These are phyloP conservation scores for Lepidium africanum DNA, from an alignment of 345 rosid species.

Conservation along the genomic window DNA sequence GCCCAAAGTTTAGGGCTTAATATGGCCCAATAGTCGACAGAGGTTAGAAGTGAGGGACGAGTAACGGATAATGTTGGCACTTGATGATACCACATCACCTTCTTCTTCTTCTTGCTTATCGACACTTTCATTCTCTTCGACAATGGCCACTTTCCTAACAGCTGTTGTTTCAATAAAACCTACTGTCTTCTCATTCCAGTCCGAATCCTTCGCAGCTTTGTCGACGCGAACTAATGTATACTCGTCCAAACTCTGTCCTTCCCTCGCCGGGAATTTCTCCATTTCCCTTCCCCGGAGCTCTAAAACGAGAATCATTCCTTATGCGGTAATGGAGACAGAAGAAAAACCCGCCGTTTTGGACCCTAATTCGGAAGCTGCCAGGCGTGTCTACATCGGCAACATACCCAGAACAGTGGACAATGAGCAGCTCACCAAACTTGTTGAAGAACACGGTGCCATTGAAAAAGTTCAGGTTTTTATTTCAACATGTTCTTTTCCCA, in stretches of 20 bases:
- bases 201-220: constrained; percentile 5
- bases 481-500: neutral
- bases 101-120: neutral
- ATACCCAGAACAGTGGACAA: constrained; percentile 58
- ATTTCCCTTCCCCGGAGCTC: constrained; percentile 19
- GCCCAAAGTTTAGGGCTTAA: neutral
- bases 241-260: neutral
- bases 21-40: neutral
- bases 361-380: constrained; percentile 42
- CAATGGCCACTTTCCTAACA: constrained; percentile 26
- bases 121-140: neutral
- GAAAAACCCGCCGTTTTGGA: constrained; percentile 22
- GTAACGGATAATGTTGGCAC: constrained; percentile 14
- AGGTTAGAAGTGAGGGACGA: neutral
- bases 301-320: constrained; percentile 25
- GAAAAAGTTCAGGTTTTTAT: constrained; percentile 67
- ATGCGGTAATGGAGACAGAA: constrained; percentile 45
- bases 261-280: constrained; percentile 1
- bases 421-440: constrained; percentile 54
- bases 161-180: constrained; percentile 21
- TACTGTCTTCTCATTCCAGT: constrained; percentile 1
- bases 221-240: neutral
- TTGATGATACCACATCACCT: neutral
- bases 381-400: constrained; percentile 69
- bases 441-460: constrained; percentile 71